Conservation (phyloP, 2,329 filamentous ascomycete species). For the Cordyceps javanica region DNA sequence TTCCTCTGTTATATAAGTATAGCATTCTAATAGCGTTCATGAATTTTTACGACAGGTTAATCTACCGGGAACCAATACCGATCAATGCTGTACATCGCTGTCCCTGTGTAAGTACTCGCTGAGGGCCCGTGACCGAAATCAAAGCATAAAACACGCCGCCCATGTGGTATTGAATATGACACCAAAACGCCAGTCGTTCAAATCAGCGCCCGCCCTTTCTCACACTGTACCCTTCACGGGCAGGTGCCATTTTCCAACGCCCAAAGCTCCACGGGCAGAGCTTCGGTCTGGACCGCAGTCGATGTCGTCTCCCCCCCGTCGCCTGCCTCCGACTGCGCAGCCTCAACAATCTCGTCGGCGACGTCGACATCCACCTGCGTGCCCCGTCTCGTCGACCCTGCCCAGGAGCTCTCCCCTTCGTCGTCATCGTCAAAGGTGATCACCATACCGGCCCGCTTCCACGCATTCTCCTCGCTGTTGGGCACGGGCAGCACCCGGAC, state of each 20-base stretch:
- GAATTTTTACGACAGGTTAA: conserved; percentile 8
- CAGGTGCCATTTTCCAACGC: not conserved
- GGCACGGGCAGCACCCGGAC: not conserved
- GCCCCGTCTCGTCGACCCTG: not conserved
- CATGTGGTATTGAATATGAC: not conserved
- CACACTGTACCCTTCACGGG: not conserved
- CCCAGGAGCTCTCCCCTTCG: not conserved
- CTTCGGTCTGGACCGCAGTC: not conserved
- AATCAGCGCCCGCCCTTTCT: not conserved
- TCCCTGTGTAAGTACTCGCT: not conserved
- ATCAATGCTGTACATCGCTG: not conserved
- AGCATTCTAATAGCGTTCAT: conserved; percentile 11
- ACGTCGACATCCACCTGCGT: not conserved
- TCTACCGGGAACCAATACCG: not conserved
- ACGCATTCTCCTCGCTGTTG: too few relatives aligned
- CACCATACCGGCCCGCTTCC: not conserved
- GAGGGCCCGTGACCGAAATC: not conserved
- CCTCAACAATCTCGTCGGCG: not conserved
- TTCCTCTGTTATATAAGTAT: not conserved
- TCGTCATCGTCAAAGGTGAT: not conserved
- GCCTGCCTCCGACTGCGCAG: too few relatives aligned
- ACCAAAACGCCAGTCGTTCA: not conserved
- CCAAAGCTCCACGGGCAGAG: not conserved
- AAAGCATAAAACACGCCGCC: not conserved
- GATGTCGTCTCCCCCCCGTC: not conserved